Evolutionary conservation across 768 basidiomycete species (phyloP).

Genomic region (Boletus rex-veris): DNA sequence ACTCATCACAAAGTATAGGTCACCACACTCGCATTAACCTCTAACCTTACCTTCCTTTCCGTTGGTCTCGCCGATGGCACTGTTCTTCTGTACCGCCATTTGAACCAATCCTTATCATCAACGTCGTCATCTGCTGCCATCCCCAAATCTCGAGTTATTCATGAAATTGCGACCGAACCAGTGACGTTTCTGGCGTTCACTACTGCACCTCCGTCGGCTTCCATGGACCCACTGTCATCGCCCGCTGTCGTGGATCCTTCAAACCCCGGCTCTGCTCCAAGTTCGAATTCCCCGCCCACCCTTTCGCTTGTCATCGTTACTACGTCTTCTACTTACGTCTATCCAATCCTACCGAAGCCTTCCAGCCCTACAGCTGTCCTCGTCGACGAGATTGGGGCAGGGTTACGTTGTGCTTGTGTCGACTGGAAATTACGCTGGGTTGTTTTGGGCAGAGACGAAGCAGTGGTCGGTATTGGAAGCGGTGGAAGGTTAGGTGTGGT

Average conservation of each 20-base stretch:
- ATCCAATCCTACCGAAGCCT: constrained; percentile 69
- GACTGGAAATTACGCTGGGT: constrained; percentile 71
- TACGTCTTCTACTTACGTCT: constrained; percentile 72
- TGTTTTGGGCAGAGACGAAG: constrained; percentile 87
- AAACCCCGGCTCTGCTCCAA: not conserved
- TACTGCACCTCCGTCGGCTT: constrained; percentile 28
- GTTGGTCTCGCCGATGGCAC: constrained; percentile 95
- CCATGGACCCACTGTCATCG: constrained; percentile 22
- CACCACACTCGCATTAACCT: constrained; percentile 75
- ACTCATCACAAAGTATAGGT: constrained; percentile 41
- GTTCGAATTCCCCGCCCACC: constrained; percentile 32
- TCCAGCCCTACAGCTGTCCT: constrained; percentile 62
- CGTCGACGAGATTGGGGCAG: constrained; percentile 85
- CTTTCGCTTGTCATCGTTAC: constrained; percentile 85
- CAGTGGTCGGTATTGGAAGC: constrained; percentile 79
- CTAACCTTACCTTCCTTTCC: constrained; percentile 77
- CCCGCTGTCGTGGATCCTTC: constrained; percentile 18
- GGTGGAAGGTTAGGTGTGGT: constrained; percentile 83
- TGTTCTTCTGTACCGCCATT: constrained; percentile 85
- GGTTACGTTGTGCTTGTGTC: constrained; percentile 80
- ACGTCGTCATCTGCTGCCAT: constrained; percentile 62
- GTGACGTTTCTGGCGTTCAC: constrained; percentile 91
- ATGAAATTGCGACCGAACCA: constrained; percentile 83
- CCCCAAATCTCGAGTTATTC: constrained; percentile 83
- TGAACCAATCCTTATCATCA: constrained; percentile 84